Base-by-base conservation (phyloP, 2,329 filamentous ascomycete genomes). In the Neoarthrinium moseri region DNA sequence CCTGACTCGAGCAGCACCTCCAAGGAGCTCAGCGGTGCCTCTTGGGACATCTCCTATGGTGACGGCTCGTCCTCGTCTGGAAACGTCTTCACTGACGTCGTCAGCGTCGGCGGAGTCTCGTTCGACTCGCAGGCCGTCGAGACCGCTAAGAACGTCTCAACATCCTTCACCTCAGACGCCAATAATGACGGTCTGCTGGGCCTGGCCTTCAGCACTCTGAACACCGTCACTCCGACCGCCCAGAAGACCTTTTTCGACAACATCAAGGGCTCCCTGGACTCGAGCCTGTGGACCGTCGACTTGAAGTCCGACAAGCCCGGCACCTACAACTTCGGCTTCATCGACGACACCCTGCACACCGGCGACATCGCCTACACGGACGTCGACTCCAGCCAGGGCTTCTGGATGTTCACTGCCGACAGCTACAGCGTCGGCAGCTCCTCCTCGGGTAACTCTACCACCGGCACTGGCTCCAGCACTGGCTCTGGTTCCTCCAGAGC, bases 231-330 rank as follows among this genome's bases (percentile, higher is more conserved):
- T 20, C 56, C 61, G 24, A 44, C 17, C 2, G 15, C 39, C n/a
- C 51, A 62, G 46, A 63, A 60, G 47, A 66, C 62, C 3, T 67
- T 61, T 47, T 63, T 67, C 48, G 63, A 67, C 50, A 65, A 60
- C 49, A 47, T 61, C 23, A 47, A 51, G 39, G 35, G 41, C 40
- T 49, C 48, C 40, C 56, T 68, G 21, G 53, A 53, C 33, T 43
- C 48, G 10, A 54, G 59, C 23, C 50, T 65, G 24, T 68, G 58
- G 52, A 61, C 63, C 6, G 63, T 59, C 20, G 60, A 67, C 44
- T 55, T 68, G 37, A 60, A 64, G 36, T 18, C 22, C 20, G 30
- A 23, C 22, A 32, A 34, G 17, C 55, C 61, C 35, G 65, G 65
- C 15, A 55, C 47, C 27, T 68, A 67, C 52, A 59, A 63, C 54